phyloP scores from a whole-genome alignment of 345 rosid genomes.

The Dimocarpus longan region DNA sequence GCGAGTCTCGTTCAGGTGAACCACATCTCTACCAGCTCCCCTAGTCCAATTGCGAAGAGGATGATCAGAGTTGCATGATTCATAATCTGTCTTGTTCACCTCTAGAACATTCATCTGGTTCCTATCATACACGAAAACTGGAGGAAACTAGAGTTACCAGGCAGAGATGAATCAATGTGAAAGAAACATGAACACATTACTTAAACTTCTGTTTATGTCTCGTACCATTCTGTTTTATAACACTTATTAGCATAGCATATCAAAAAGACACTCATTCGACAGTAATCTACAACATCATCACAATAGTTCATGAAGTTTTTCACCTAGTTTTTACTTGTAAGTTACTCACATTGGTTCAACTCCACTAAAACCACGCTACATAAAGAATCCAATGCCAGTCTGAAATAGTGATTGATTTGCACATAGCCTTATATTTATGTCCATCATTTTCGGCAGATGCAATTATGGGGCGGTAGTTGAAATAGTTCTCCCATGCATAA shows the following conservation, averaged over 20 bases:
- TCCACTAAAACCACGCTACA: neutral
- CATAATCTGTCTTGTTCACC: conserved; percentile 82
- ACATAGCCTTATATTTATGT: too few relatives aligned
- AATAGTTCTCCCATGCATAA: too few relatives aligned
- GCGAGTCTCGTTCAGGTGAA: conserved; percentile 79
- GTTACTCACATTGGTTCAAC: neutral
- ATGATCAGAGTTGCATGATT: conserved; percentile 65
- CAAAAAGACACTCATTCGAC: neutral
- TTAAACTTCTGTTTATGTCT: neutral
- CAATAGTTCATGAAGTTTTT: neutral
- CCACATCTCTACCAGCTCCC: conserved; percentile 92
- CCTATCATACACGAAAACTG: conserved; percentile 92
- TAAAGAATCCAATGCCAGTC: neutral
- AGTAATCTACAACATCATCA: neutral
- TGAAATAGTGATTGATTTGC: neutral
- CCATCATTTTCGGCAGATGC: neutral
- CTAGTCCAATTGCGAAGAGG: conserved; percentile 79
- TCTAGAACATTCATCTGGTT: conserved; percentile 82
- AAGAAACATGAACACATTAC: neutral
- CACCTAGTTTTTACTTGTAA: neutral
- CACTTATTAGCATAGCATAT: neutral
- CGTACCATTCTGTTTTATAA: neutral
- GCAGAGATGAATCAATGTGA: neutral
- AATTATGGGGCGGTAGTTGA: neutral
- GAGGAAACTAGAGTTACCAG: conserved; percentile 1